Conservation (phyloP, 1,284 basidiomycete genomes). For the Rhodotorula sp. region DNA sequence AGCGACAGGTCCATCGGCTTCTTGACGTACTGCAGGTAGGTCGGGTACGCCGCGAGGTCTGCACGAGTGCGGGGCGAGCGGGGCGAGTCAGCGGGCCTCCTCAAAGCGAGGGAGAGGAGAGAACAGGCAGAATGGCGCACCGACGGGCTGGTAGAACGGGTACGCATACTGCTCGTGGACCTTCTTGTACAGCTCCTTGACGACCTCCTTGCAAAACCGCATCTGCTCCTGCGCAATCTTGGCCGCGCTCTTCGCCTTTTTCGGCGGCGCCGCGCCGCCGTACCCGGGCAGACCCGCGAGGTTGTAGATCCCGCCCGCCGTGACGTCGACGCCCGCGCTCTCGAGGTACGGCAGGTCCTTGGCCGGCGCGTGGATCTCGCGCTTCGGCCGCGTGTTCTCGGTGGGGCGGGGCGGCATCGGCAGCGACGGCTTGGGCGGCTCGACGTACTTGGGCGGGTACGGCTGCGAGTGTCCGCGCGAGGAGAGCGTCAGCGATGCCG, state of each 20-base stretch:
- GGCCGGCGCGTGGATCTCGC: conserved; percentile 93
- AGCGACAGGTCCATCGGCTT: conserved; percentile 92
- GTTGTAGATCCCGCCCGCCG: conserved; percentile 27
- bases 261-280: conserved; percentile 1
- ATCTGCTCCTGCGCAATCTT: conserved; percentile 80
- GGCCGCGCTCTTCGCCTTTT: conserved; percentile 22
- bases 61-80: conserved; percentile 47
- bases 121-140: too few relatives aligned
- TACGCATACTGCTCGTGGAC: conserved; percentile 71
- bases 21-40: conserved; percentile 83
- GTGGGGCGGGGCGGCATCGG: conserved; percentile 75
- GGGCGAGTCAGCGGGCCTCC: background rate
- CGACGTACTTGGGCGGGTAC: conserved; percentile 57
- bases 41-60: conserved; percentile 72
- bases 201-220: conserved; percentile 73
- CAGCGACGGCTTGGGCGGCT: conserved; percentile 70
- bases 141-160: conserved; percentile 92
- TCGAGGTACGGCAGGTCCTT: conserved; percentile 79
- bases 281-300: conserved; percentile 4
- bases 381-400: conserved; percentile 72
- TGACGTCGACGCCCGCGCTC: conserved; percentile 55
- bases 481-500: conserved; percentile 19
- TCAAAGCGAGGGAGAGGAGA: conserved; percentile 9
- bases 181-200: conserved; percentile 77
- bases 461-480: conserved; percentile 48